Percentiles rank a stretch among this genome's conserved stretches.
Evolutionary conservation across 2,329 filamentous ascomycete species (phyloP).

Genomic region (Aspergillus quadricinctus): DNA sequence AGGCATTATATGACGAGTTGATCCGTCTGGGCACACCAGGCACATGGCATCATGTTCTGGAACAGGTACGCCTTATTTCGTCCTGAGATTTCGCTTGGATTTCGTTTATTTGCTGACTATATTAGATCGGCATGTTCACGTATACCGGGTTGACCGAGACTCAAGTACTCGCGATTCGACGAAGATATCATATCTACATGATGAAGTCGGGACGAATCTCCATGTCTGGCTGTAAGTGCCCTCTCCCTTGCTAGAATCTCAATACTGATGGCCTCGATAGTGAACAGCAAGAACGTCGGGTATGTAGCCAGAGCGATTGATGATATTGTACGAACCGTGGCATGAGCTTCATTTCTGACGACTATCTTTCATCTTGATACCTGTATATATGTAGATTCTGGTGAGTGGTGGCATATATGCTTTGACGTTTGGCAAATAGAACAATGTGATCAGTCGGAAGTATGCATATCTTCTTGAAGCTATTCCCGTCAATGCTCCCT

Average conservation of each 20-base stretch:
- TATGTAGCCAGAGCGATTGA: constrained; percentile 15
- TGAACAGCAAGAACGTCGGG: constrained; percentile 14
- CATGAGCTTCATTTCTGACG: neutral
- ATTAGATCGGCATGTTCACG: constrained; percentile 19
- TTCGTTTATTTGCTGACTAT: neutral
- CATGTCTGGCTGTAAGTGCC: constrained; percentile 15
- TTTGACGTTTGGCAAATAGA: neutral
- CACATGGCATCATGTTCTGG: constrained; percentile 14
- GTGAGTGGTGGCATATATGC: neutral
- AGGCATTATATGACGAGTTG: constrained; percentile 62
- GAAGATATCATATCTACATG: constrained; percentile 18
- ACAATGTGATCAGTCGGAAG: neutral
- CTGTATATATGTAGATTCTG: neutral
- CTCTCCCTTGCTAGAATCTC: neutral
- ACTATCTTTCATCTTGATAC: neutral
- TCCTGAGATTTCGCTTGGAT: neutral
- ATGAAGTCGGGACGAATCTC: constrained; percentile 17
- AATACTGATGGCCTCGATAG: neutral
- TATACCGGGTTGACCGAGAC: constrained; percentile 13
- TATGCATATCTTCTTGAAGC: neutral
- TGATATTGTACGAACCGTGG: constrained; percentile 12
- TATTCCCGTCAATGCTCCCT: no score
- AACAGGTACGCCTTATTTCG: constrained; percentile 6
- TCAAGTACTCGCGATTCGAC: constrained; percentile 12
- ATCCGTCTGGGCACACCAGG: constrained; percentile 10